These are phyloP conservation scores for Mimosa pudica DNA, from an alignment of 306 rosid genomes.

Conservation along the genomic window DNA sequence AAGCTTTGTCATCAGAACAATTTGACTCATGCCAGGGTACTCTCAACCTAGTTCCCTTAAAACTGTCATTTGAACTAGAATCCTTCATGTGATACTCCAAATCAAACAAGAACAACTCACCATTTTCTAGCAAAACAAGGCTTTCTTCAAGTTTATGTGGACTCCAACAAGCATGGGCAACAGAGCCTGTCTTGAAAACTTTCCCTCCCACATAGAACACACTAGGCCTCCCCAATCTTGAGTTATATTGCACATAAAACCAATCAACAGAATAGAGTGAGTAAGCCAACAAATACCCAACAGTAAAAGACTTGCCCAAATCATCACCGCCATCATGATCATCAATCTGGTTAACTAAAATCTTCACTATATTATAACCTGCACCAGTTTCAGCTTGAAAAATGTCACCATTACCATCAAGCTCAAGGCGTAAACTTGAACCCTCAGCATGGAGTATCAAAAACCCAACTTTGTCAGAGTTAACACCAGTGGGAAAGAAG, in stretches of 20 bases:
- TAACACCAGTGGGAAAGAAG: slow-evolving; percentile 63
- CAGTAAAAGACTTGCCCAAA: slow-evolving; percentile 28
- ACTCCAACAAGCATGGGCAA: slow-evolving; percentile 73
- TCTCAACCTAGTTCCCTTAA: slow-evolving; percentile 28
- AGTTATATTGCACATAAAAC: slow-evolving; percentile 42
- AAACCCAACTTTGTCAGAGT: slow-evolving; percentile 55
- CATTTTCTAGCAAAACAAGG: slow-evolving; percentile 56
- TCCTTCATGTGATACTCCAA: slow-evolving; percentile 36
- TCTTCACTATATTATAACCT: slow-evolving; percentile 41
- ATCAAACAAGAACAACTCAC: slow-evolving; percentile 66
- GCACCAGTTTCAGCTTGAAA: slow-evolving; percentile 33
- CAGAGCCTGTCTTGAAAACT: slow-evolving; percentile 48
- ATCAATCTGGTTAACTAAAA: slow-evolving; percentile 44
- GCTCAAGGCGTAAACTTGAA: slow-evolving; percentile 22
- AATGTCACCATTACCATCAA: slow-evolving; percentile 26
- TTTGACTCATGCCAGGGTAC: slow-evolving; percentile 44
- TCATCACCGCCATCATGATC: not conserved
- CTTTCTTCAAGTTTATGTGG: slow-evolving; percentile 60
- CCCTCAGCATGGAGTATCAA: slow-evolving; percentile 34
- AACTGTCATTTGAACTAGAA: slow-evolving; percentile 6
- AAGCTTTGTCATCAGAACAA: slow-evolving; percentile 33
- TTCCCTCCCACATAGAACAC: slow-evolving; percentile 48
- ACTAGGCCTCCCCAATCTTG: slow-evolving; percentile 32
- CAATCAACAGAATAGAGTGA: slow-evolving; percentile 60
- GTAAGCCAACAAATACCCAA: slow-evolving; percentile 60